phyloP scores from a whole-genome alignment of 305 asterid species.

The Fraxinus platypoda region DNA sequence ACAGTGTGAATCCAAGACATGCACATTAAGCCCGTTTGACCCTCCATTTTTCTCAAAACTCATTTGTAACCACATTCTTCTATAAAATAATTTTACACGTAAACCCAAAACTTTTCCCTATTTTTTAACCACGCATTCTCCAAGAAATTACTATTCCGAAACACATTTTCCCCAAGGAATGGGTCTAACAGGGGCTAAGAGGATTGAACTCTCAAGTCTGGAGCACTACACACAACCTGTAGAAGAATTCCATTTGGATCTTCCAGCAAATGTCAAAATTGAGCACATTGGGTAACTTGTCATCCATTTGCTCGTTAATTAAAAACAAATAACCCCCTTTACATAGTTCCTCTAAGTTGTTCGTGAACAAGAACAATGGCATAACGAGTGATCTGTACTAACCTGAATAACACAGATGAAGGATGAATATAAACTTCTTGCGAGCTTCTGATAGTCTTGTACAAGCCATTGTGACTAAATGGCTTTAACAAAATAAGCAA shows the following conservation, averaged over 20 bases:
- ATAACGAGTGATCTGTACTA: slow-evolving; percentile 10
- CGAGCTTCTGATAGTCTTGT: slow-evolving; percentile 86
- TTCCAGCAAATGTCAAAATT: background rate
- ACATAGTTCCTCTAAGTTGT: background rate
- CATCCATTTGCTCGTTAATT: background rate
- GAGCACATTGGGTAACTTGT: background rate
- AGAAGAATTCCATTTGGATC: background rate
- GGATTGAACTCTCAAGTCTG: background rate
- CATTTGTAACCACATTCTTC: background rate
- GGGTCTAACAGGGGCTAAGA: background rate
- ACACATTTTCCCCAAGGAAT: background rate
- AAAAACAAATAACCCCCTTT: background rate
- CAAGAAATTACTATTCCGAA: background rate
- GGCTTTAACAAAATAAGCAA: slow-evolving; percentile 44
- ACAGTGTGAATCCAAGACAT: background rate
- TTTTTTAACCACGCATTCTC: background rate
- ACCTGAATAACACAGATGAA: slow-evolving; percentile 97
- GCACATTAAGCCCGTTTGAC: background rate
- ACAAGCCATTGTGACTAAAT: slow-evolving; percentile 81
- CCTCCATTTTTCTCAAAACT: background rate
- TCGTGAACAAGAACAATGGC: slow-evolving; percentile 2
- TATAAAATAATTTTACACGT: background rate
- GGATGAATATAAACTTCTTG: slow-evolving; percentile 96
- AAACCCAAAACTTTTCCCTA: background rate
- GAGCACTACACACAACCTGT: background rate